Evolutionary conservation across 345 rosid genomes (phyloP).

Genomic region (Rubroshorea leprosula): DNA sequence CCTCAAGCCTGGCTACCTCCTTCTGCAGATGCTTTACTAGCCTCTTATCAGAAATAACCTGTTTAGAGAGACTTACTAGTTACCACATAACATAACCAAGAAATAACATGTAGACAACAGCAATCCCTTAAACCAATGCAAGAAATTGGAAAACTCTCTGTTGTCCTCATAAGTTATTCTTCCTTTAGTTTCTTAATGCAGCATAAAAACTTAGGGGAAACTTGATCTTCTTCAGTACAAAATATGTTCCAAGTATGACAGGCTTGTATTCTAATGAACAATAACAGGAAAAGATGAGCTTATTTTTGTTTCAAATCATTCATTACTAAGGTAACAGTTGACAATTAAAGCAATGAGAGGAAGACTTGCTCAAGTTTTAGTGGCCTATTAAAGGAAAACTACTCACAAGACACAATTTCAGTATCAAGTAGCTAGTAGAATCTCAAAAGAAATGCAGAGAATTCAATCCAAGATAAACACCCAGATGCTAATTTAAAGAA

Average conservation of each 20-base stretch:
- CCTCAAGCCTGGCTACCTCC: slow-evolving; percentile 94
- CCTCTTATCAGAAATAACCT: slow-evolving; percentile 75
- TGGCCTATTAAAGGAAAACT: background rate
- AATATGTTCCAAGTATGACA: too few species aligned
- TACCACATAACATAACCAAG: background rate
- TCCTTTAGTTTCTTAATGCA: too few species aligned
- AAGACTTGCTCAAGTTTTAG: background rate
- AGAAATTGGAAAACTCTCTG: background rate
- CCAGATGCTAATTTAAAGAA: background rate
- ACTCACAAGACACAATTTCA: background rate
- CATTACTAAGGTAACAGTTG: background rate
- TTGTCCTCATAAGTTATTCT: background rate
- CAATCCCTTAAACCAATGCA: background rate
- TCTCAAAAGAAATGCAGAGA: background rate
- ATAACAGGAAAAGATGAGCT: background rate
- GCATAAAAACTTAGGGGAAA: too few species aligned
- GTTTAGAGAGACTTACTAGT: slow-evolving; percentile 16
- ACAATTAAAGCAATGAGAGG: background rate
- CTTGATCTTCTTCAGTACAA: too few species aligned
- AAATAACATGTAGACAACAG: background rate
- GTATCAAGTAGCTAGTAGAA: background rate
- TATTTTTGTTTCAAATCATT: background rate
- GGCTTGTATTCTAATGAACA: background rate
- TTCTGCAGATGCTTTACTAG: slow-evolving; percentile 75
- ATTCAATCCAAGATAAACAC: background rate